These are phyloP conservation scores for Talaromyces sp. DNA, from an alignment of 2,329 filamentous ascomycete genomes.

Conservation along the genomic window DNA sequence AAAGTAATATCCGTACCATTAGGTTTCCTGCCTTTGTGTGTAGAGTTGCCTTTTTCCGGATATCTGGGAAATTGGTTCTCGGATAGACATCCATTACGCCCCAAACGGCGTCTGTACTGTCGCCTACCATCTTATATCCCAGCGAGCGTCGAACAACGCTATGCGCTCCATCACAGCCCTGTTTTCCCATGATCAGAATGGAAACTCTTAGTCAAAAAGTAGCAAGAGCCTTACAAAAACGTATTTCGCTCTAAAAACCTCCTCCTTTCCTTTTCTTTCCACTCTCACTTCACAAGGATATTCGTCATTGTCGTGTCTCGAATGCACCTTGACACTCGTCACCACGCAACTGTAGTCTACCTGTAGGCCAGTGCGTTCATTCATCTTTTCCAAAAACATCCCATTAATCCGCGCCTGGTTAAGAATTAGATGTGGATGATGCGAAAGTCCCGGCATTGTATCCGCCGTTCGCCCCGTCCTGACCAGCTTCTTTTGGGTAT, in stretches of 20 bases:
- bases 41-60: slow-evolving; percentile 46
- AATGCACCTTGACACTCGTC: slow-evolving; percentile 10
- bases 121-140: slow-evolving; percentile 52
- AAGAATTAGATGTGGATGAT: slow-evolving; percentile 53
- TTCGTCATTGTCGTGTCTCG: slow-evolving; percentile 29
- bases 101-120: slow-evolving; percentile 43
- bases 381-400: slow-evolving; percentile 49
- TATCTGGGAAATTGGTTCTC: slow-evolving; percentile 46
- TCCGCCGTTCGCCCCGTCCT: slow-evolving; percentile 50
- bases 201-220: neutral
- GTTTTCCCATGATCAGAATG: neutral
- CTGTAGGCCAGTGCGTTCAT: slow-evolving; percentile 34
- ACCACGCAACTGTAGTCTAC: slow-evolving; percentile 54
- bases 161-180: slow-evolving; percentile 60
- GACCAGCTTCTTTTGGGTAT: slow-evolving; percentile 21
- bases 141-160: slow-evolving; percentile 59
- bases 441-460: slow-evolving; percentile 48
- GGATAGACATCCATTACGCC: slow-evolving; percentile 47
- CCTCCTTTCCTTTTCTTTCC: slow-evolving; percentile 33
- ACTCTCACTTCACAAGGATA: slow-evolving; percentile 44
- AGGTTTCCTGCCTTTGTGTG: slow-evolving; percentile 43
- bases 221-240: slow-evolving; percentile 38
- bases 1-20: slow-evolving; percentile 58
- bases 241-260: slow-evolving; percentile 43
- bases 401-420: slow-evolving; percentile 53